Evolutionary conservation across 1,284 basidiomycete species (phyloP).

Genomic region (Rhodotorula mucilaginosa): DNA sequence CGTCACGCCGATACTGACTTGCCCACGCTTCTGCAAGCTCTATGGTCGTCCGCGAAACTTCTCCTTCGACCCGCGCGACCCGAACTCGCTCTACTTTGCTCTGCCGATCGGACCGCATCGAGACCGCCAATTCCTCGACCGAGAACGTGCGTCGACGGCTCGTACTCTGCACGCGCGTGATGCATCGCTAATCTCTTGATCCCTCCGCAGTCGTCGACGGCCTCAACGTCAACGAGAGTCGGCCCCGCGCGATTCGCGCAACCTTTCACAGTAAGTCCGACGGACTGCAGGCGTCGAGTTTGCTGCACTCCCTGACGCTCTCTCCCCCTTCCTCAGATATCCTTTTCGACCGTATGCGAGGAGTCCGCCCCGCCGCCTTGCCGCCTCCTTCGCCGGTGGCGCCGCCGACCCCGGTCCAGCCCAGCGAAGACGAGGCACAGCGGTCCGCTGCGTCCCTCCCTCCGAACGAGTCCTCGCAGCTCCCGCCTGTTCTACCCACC

Average conservation of each 20-base stretch:
- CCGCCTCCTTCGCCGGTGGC: constrained; percentile 43
- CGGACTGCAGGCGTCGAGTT: neutral
- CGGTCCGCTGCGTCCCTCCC: neutral
- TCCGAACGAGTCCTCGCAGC: constrained; percentile 11
- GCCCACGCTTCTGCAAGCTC: constrained; percentile 53
- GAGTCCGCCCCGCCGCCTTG: constrained; percentile 35
- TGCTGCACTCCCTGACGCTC: neutral
- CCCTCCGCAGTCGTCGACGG: constrained; percentile 31
- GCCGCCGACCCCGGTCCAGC: constrained; percentile 43
- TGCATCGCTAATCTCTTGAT: neutral
- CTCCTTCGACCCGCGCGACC: constrained; percentile 80
- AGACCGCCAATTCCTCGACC: constrained; percentile 76
- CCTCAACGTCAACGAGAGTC: constrained; percentile 35
- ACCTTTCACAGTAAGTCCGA: constrained; percentile 35
- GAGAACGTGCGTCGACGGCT: constrained; percentile 55
- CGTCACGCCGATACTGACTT: neutral
- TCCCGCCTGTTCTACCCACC: constrained; percentile 27
- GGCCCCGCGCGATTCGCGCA: constrained; percentile 37
- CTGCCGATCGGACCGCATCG: constrained; percentile 50
- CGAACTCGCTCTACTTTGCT: constrained; percentile 52
- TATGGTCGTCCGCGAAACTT: constrained; percentile 81
- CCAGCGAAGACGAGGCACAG: neutral
- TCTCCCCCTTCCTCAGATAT: constrained; percentile 55
- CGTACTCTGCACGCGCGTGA: neutral
- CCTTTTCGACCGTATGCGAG: constrained; percentile 65